phyloP scores from a whole-genome alignment of 306 rosid genomes.

The Dryas alaskensis region DNA sequence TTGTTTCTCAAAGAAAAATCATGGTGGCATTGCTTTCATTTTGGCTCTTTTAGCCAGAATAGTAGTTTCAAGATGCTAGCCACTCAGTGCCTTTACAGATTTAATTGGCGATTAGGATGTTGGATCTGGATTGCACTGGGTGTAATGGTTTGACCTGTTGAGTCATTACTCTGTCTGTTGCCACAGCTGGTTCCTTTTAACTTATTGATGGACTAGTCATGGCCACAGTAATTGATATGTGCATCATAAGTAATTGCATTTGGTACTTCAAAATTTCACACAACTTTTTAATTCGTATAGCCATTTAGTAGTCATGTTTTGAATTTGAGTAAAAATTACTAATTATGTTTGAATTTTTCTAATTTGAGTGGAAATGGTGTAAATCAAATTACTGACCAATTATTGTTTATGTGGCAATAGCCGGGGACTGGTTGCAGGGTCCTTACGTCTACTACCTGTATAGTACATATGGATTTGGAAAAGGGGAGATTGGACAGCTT shows the following conservation, averaged over 20 bases:
- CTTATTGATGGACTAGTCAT: too few species aligned
- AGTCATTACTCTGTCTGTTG: background rate
- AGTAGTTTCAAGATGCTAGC: background rate
- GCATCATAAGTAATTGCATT: background rate
- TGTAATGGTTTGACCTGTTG: background rate
- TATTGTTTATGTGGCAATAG: slow-evolving; percentile 42
- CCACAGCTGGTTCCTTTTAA: background rate
- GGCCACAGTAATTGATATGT: background rate
- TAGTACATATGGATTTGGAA: slow-evolving; percentile 78
- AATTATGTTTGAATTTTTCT: background rate
- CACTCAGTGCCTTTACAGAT: background rate
- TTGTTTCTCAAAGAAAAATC: slow-evolving; percentile 3
- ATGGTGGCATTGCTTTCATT: slow-evolving; percentile 4
- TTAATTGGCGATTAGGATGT: background rate
- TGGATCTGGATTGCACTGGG: slow-evolving; percentile 11
- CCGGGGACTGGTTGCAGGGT: slow-evolving; percentile 99
- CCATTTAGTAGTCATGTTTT: background rate
- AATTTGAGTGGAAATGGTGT: background rate
- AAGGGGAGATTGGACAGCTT: slow-evolving; percentile 95
- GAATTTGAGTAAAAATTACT: background rate
- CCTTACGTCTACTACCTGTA: slow-evolving; percentile 96
- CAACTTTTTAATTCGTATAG: background rate
- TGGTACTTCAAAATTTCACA: too few species aligned
- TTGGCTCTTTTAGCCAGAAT: background rate
- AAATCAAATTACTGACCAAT: background rate